Evolutionary conservation across 768 basidiomycete species (phyloP).

Genomic region (Auriculariales sp.): DNA sequence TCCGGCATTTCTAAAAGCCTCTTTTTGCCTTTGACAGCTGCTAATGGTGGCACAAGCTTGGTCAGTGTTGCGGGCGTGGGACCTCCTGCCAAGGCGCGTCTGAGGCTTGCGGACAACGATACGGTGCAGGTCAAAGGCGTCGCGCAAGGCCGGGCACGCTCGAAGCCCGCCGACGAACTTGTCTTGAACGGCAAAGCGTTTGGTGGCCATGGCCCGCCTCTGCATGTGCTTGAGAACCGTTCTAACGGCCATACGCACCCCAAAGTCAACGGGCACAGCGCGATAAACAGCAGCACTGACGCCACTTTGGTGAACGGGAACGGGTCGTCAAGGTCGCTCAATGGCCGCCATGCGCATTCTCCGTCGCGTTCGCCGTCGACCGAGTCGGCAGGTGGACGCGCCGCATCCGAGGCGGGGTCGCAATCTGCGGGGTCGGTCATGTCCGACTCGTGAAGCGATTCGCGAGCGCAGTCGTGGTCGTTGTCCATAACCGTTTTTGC

Average conservation of each 20-base stretch:
- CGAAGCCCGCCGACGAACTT: background rate
- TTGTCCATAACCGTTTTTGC: too few relatives aligned
- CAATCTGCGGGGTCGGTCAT: too few relatives aligned
- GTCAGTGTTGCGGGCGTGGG: too few relatives aligned
- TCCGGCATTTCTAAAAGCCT: too few relatives aligned
- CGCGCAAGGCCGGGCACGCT: background rate
- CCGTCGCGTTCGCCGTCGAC: background rate
- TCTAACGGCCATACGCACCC: background rate
- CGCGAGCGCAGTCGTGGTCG: too few relatives aligned
- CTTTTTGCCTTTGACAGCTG: too few relatives aligned
- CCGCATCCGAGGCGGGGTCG: background rate
- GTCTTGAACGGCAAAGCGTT: background rate
- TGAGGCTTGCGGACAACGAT: background rate
- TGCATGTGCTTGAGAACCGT: background rate
- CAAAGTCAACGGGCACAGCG: background rate
- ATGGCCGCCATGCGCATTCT: too few relatives aligned
- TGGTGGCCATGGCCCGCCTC: background rate
- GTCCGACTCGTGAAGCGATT: too few relatives aligned
- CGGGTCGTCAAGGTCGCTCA: background rate
- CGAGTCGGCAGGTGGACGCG: background rate
- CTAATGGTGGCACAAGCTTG: too few relatives aligned
- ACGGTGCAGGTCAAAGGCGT: background rate
- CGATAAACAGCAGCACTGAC: background rate
- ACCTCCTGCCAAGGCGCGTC: background rate
- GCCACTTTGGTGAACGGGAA: background rate